phyloP scores from a whole-genome alignment of 108 stramenopile genomes.

The Skeletonema marinoi region DNA sequence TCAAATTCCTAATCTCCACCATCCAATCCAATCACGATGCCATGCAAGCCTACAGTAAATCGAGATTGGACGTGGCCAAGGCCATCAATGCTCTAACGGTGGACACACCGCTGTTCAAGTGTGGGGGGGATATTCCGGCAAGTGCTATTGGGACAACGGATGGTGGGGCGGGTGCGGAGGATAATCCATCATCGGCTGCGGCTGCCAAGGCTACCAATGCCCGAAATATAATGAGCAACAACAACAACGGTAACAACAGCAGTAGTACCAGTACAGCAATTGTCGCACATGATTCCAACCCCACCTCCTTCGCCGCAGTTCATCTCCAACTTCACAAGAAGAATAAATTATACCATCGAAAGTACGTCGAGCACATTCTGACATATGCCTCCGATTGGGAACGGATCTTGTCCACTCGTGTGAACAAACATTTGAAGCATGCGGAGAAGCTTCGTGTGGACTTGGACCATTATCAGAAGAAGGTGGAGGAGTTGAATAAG shows the following conservation, averaged over 20 bases:
- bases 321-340: conserved; percentile 50
- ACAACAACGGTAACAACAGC: background rate
- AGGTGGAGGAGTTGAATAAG: conserved; percentile 70
- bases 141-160: conserved; percentile 19
- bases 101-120: conserved; percentile 36
- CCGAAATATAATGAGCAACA: background rate
- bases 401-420: conserved; percentile 65
- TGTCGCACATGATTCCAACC: background rate
- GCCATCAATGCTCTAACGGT: conserved; percentile 42
- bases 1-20: conserved; percentile 38
- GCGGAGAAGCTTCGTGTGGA: conserved; percentile 74
- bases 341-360: conserved; percentile 54
- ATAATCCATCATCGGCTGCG: background rate
- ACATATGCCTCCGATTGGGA: conserved; percentile 83
- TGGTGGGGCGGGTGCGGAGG: background rate
- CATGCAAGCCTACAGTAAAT: conserved; percentile 27
- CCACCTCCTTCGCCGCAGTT: conserved; percentile 37
- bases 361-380: conserved; percentile 75
- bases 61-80: conserved; percentile 40
- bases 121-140: conserved; percentile 34
- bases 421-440: conserved; percentile 54
- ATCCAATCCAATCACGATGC: conserved; percentile 37
- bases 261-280: background rate
- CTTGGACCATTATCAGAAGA: conserved; percentile 76
- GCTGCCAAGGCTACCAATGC: background rate